Base-by-base conservation (phyloP, 176 grass and related monocot species). In the Thalia dealbata region DNA sequence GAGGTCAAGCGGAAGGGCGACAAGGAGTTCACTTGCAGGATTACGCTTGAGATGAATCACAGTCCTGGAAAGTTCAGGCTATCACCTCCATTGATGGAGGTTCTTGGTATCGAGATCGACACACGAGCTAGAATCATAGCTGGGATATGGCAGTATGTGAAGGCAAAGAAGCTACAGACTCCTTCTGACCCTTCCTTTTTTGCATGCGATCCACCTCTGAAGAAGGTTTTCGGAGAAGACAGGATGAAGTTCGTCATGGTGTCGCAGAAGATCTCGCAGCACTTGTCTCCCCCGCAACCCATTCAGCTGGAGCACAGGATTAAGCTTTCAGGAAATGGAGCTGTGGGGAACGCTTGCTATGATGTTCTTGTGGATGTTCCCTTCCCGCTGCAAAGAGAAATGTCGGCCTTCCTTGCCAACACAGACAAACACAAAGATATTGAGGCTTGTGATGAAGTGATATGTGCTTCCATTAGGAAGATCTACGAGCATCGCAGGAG, bases 1-100 rank as follows among this genome's bases (percentile, higher is more conserved):
- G 95, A 97, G 86, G 79, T 97, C 50, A 97, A 92, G 90, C 71
- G 95, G 43, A 97, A 88, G 83, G 95, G 95, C 22, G 90, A 97
- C 13, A 97, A 84, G 82, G 95, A 97, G 83, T 97, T 97, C 50
- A 81, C 80, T 27, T 75, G 83, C 0, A 91, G 78, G 79, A 88
- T 97, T 64, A 71, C 81, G 18, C 71, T 97, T 0, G 90, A 97
- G 79, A 97, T 92, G 95, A 92, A 97, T 70, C 92, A 92, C 22
- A 90, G 35, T 56, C 95, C 95, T 0, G 90, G 92, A 64, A 92
- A 92, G 79, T 97, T 90, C 69, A 97, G 86, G 80, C 65, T 97
- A 7, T 97, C 95, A 3, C 95, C 84, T 65, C 71, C 84, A 10
- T 75, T 97, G 44, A 84, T 97, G 87, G 95, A 97, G 67, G 90